Percentiles rank a stretch among this genome's conserved stretches.
Evolutionary conservation across 805 yeast genomes (phyloP).

Genomic region (Wickerhamiella spandovensis): DNA sequence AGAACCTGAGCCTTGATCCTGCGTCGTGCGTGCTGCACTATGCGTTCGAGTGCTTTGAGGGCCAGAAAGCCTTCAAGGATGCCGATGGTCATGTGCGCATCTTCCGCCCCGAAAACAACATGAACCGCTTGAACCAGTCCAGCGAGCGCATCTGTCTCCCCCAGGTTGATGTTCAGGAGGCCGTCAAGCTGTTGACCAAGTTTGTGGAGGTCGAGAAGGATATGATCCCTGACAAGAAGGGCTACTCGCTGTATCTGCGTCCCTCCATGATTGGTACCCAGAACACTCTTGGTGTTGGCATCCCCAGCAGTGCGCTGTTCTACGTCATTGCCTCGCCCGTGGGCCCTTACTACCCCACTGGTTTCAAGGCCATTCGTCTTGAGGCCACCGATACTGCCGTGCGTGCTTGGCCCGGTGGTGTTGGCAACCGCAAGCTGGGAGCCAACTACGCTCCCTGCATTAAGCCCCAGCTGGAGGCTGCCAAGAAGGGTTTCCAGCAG

Average conservation of each 20-base stretch:
- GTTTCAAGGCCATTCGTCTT: slow-evolving; percentile 86
- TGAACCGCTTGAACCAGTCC: slow-evolving; percentile 80
- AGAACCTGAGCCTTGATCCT: slow-evolving; percentile 65
- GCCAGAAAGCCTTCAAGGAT: slow-evolving; percentile 79
- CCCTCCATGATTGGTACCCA: slow-evolving; percentile 94
- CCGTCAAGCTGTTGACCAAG: slow-evolving; percentile 62
- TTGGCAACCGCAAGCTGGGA: slow-evolving; percentile 91
- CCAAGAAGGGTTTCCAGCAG: slow-evolving; percentile 84
- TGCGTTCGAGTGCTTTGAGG: slow-evolving; percentile 91
- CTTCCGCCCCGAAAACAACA: slow-evolving; percentile 85
- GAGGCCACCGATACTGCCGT: slow-evolving; percentile 95
- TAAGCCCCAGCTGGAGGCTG: slow-evolving; percentile 82
- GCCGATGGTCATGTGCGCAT: slow-evolving; percentile 49
- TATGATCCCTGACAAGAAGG: slow-evolving; percentile 73
- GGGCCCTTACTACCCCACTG: slow-evolving; percentile 90
- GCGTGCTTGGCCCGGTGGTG: slow-evolving; percentile 99
- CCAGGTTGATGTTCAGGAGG: slow-evolving; percentile 64
- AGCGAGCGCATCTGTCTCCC: slow-evolving; percentile 87
- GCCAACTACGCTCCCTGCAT: slow-evolving; percentile 97
- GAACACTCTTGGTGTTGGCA: slow-evolving; percentile 72
- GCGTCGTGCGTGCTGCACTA: slow-evolving; percentile 86
- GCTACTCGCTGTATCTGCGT: slow-evolving; percentile 84
- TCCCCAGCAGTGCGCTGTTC: slow-evolving; percentile 69
- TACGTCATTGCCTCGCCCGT: slow-evolving; percentile 90
- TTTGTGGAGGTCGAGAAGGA: slow-evolving; percentile 60